Evolutionary conservation across 768 basidiomycete species (phyloP).

Genomic region (Collybiopsis luxurians): DNA sequence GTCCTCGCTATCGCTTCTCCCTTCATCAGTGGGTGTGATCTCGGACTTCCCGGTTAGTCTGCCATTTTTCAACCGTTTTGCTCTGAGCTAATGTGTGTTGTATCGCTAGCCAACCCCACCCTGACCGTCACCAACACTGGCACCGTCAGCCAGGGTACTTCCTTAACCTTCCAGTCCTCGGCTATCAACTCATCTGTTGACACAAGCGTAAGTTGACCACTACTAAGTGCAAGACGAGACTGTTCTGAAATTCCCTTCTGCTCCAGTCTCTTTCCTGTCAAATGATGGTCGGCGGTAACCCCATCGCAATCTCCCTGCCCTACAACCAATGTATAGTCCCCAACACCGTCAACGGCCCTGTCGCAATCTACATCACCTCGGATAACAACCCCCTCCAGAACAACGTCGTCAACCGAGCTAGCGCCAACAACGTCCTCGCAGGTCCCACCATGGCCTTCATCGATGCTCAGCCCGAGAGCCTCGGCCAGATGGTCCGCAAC

Average conservation of each 20-base stretch:
- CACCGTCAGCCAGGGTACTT: constrained; percentile 53
- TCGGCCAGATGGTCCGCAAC: constrained; percentile 44
- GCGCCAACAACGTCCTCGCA: constrained; percentile 51
- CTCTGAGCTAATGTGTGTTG: too few relatives aligned
- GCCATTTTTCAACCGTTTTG: neutral
- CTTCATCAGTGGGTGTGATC: constrained; percentile 69
- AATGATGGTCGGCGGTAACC: constrained; percentile 65
- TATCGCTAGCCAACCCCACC: constrained; percentile 50
- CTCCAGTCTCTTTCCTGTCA: constrained; percentile 63
- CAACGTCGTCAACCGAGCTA: constrained; percentile 56
- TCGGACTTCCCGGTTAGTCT: constrained; percentile 51
- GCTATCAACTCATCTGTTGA: constrained; percentile 51
- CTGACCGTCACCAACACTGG: constrained; percentile 65
- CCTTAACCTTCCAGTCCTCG: constrained; percentile 55
- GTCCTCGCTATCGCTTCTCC: constrained; percentile 65
- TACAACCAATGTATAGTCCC: constrained; percentile 64
- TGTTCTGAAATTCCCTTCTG: neutral
- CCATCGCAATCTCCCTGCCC: constrained; percentile 57
- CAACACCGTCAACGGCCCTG: constrained; percentile 65
- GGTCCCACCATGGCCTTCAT: constrained; percentile 72
- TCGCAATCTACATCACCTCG: constrained; percentile 68
- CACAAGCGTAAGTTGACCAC: constrained; percentile 34
- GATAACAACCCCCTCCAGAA: constrained; percentile 60
- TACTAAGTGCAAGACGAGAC: constrained; percentile 4
- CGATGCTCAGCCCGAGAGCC: constrained; percentile 52